These are phyloP conservation scores for Penicillium sp. DNA, from an alignment of 2,329 filamentous ascomycete species.

Conservation along the genomic window DNA sequence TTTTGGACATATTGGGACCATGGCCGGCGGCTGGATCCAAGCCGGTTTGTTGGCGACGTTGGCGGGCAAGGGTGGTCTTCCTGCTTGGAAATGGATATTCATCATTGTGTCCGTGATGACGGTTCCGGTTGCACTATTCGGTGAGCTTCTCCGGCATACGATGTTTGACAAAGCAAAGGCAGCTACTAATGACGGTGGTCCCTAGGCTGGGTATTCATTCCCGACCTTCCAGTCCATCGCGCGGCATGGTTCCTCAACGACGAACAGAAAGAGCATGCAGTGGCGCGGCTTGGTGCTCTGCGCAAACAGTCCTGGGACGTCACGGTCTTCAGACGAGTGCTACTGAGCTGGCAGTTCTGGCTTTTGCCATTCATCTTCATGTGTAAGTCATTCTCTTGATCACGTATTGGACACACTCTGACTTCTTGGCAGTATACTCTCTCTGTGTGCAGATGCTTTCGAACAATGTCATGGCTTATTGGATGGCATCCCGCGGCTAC, in stretches of 20 bases:
- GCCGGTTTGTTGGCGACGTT: slow-evolving; percentile 42
- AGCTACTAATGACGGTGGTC: background rate
- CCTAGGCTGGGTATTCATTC: slow-evolving; percentile 48
- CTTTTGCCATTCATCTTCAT: slow-evolving; percentile 49
- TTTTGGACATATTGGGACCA: slow-evolving; percentile 47
- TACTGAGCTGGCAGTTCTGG: slow-evolving; percentile 51
- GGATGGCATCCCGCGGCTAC: slow-evolving; percentile 50
- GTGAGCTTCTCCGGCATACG: slow-evolving; percentile 16
- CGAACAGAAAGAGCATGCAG: slow-evolving; percentile 38
- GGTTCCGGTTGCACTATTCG: slow-evolving; percentile 45
- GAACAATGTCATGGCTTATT: slow-evolving; percentile 50
- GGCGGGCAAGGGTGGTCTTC: slow-evolving; percentile 37
- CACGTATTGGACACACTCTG: background rate
- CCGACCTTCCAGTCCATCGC: slow-evolving; percentile 45
- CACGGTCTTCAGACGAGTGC: slow-evolving; percentile 35
- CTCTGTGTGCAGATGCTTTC: slow-evolving; percentile 45
- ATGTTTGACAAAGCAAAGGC: background rate
- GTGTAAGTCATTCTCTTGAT: slow-evolving; percentile 30
- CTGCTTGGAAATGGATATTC: slow-evolving; percentile 49
- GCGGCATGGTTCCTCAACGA: slow-evolving; percentile 43
- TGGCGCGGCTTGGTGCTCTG: slow-evolving; percentile 37
- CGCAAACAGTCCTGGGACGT: slow-evolving; percentile 29
- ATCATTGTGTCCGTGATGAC: slow-evolving; percentile 48
- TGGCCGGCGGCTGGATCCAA: slow-evolving; percentile 51
- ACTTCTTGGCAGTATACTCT: slow-evolving; percentile 39